A percentile compares a stretch with the other conserved stretches of the same genome.
These are phyloP conservation scores for Blastomyces parvus DNA, from an alignment of 2,329 filamentous ascomycete species.

Conservation along the genomic window DNA sequence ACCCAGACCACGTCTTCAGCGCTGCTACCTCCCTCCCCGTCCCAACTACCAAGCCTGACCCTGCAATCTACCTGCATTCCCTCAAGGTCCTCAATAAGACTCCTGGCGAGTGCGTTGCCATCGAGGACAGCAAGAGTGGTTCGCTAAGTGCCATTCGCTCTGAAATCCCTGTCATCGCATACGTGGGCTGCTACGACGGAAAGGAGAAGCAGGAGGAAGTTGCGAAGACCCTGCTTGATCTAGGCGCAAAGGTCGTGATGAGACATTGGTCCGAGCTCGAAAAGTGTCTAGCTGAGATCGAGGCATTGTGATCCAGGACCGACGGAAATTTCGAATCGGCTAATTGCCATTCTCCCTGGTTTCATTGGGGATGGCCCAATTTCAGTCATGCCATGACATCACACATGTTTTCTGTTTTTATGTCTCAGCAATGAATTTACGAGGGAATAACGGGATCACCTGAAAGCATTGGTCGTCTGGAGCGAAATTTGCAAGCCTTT, in stretches of 20 bases:
- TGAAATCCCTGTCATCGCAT: slow-evolving; percentile 70
- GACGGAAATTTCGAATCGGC: background rate
- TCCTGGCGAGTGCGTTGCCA: slow-evolving; percentile 62
- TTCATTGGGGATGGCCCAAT: background rate
- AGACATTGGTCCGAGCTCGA: slow-evolving; percentile 40
- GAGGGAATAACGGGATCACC: background rate
- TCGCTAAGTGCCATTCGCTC: slow-evolving; percentile 68
- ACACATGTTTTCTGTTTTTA: slow-evolving; percentile 10
- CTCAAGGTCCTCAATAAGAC: slow-evolving; percentile 63
- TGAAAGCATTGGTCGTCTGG: slow-evolving; percentile 22
- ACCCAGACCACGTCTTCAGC: slow-evolving; percentile 64
- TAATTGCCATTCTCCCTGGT: background rate
- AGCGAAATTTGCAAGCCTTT: slow-evolving; percentile 8
- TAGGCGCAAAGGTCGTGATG: slow-evolving; percentile 55
- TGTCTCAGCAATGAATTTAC: slow-evolving; percentile 22
- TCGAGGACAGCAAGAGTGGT: slow-evolving; percentile 84
- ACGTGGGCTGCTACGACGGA: slow-evolving; percentile 66
- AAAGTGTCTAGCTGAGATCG: slow-evolving; percentile 35
- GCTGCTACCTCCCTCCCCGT: slow-evolving; percentile 67
- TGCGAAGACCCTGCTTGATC: slow-evolving; percentile 50
- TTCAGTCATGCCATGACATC: slow-evolving; percentile 12
- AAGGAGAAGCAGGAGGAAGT: slow-evolving; percentile 55
- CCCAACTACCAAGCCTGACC: slow-evolving; percentile 86
- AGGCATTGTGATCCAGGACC: slow-evolving; percentile 20
- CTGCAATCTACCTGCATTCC: slow-evolving; percentile 74